Percentiles rank a stretch among this genome's conserved stretches.
Conservation (phyloP, 148 eudicot species). For the Rhododendron ferrugineum region DNA sequence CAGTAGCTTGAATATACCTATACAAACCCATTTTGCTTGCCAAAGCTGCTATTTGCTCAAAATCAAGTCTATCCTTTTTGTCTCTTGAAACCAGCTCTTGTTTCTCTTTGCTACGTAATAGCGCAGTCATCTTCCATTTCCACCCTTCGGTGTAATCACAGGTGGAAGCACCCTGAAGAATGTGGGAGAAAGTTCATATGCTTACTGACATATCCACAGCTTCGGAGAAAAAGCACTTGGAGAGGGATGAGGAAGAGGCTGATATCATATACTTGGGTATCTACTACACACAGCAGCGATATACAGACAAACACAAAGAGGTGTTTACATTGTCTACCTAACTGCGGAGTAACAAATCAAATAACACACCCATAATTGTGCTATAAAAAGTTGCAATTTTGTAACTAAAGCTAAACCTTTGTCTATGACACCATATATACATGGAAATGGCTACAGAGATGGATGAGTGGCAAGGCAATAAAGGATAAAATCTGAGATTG, state of each 20-base stretch:
- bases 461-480: background rate
- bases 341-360: background rate
- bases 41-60: slow-evolving; percentile 71
- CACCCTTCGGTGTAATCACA: slow-evolving; percentile 59
- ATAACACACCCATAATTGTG: background rate
- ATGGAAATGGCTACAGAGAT: background rate
- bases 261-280: background rate
- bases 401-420: background rate
- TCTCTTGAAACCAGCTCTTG: slow-evolving; percentile 91
- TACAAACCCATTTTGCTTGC: slow-evolving; percentile 84
- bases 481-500: background rate
- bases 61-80: slow-evolving; percentile 87
- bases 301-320: background rate
- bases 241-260: background rate
- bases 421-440: background rate
- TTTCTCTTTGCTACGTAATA: slow-evolving; percentile 53
- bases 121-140: slow-evolving; percentile 62
- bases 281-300: background rate
- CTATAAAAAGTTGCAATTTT: background rate
- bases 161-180: slow-evolving; percentile 43
- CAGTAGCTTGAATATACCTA: slow-evolving; percentile 47
- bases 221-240: background rate
- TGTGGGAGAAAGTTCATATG: slow-evolving; percentile 2
- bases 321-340: background rate
- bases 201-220: background rate